Evolutionary conservation across 768 basidiomycete species (phyloP).

Genomic region (Lanmaoa rubissima): DNA sequence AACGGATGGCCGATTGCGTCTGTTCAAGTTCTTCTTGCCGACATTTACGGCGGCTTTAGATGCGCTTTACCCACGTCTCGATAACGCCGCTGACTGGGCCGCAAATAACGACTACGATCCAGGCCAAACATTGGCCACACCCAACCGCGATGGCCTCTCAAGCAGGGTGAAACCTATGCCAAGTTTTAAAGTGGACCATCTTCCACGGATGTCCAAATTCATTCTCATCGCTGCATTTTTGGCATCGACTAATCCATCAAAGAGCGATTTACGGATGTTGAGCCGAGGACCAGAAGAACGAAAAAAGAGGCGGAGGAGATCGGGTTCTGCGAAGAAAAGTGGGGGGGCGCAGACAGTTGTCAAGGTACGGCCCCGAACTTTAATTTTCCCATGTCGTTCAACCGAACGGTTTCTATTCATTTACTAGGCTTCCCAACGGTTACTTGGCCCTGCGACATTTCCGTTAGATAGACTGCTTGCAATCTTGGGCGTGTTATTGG

Average conservation of each 20-base stretch:
- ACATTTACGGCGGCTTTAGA: constrained; percentile 64
- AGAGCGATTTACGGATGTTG: constrained; percentile 81
- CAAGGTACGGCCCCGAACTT: constrained; percentile 38
- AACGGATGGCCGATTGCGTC: constrained; percentile 64
- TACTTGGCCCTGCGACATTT: constrained; percentile 77
- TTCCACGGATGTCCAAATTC: constrained; percentile 72
- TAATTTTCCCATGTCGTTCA: background rate
- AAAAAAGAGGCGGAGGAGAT: constrained; percentile 48
- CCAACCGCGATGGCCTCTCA: background rate
- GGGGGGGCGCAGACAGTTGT: constrained; percentile 41
- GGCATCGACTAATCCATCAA: constrained; percentile 82
- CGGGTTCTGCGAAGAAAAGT: constrained; percentile 36
- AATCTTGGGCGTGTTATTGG: constrained; percentile 72
- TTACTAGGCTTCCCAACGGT: constrained; percentile 65
- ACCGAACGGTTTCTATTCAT: background rate
- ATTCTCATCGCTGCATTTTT: constrained; percentile 75
- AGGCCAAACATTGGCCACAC: background rate
- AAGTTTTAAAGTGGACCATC: constrained; percentile 30
- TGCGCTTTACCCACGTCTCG: constrained; percentile 63
- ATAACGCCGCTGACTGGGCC: constrained; percentile 66
- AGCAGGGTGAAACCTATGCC: constrained; percentile 6
- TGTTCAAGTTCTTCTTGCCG: constrained; percentile 60
- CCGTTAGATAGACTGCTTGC: constrained; percentile 78
- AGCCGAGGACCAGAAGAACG: constrained; percentile 70
- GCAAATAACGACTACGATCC: constrained; percentile 44